phyloP scores from a whole-genome alignment of 2,329 filamentous ascomycete species.

The Penicillium sumatraense region DNA sequence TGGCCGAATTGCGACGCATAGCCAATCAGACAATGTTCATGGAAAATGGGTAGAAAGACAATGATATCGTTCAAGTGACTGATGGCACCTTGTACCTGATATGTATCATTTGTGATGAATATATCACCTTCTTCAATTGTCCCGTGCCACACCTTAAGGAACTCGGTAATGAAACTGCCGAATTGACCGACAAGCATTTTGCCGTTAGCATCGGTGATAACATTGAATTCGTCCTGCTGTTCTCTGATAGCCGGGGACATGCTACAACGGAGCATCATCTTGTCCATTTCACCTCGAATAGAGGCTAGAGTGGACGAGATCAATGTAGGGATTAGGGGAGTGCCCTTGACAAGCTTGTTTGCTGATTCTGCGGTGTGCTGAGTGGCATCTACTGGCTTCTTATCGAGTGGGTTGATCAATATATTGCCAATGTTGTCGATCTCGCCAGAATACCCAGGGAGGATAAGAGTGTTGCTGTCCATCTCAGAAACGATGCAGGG shows the following conservation, averaged over 20 bases:
- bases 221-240: constrained; percentile 59
- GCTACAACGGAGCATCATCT: constrained; percentile 55
- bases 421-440: constrained; percentile 56
- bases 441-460: constrained; percentile 53
- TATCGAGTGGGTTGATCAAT: constrained; percentile 48
- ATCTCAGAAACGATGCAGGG: constrained; percentile 57
- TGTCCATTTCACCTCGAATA: constrained; percentile 56
- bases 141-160: constrained; percentile 53
- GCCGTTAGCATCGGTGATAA: constrained; percentile 54
- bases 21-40: constrained; percentile 50
- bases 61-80: constrained; percentile 58
- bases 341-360: constrained; percentile 40
- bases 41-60: constrained; percentile 54
- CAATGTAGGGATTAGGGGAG: constrained; percentile 50
- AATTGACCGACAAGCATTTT: constrained; percentile 59
- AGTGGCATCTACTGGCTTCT: constrained; percentile 28
- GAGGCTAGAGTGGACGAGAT: constrained; percentile 52
- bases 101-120: constrained; percentile 58
- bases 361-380: constrained; percentile 45
- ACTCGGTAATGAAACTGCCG: constrained; percentile 55
- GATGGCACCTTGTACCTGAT: constrained; percentile 54
- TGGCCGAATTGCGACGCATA: constrained; percentile 59
- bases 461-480: constrained; percentile 57
- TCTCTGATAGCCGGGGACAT: constrained; percentile 58
- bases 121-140: constrained; percentile 56